Evolutionary conservation across 495 filamentous ascomycete species (phyloP).

Genomic region (Cudoniella acicularis): DNA sequence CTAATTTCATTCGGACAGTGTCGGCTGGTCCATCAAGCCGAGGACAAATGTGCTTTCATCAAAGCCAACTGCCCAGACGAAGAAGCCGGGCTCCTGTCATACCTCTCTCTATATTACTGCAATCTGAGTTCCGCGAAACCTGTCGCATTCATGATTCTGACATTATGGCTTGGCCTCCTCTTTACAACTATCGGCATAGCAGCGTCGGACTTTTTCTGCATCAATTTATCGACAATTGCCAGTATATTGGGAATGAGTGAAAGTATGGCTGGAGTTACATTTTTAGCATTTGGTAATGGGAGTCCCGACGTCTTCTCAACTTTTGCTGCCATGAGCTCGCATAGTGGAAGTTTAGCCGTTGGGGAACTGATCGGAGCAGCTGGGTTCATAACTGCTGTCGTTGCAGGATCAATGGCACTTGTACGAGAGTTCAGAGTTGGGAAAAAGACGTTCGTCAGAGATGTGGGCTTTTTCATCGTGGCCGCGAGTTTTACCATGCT

Average conservation of each 20-base stretch:
- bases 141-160: constrained; percentile 71
- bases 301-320: constrained; percentile 98
- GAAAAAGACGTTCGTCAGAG: constrained; percentile 82
- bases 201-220: constrained; percentile 95
- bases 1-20: constrained; percentile 50
- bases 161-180: constrained; percentile 81
- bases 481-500: constrained; percentile 85
- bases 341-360: constrained; percentile 91
- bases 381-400: constrained; percentile 93
- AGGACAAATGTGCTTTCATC: constrained; percentile 77
- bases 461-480: constrained; percentile 89
- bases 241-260: constrained; percentile 88
- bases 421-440: constrained; percentile 90
- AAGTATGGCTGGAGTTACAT: constrained; percentile 93
- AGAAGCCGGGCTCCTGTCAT: constrained; percentile 84
- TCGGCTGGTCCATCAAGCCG: constrained; percentile 68
- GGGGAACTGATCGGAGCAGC: constrained; percentile 96
- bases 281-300: constrained; percentile 97
- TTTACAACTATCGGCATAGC: constrained; percentile 99
- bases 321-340: constrained; percentile 94
- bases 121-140: constrained; percentile 62
- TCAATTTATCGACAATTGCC: constrained; percentile 91
- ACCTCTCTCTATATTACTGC: constrained; percentile 93
- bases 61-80: constrained; percentile 79
- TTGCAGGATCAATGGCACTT: constrained; percentile 96